Percentiles rank a stretch among this genome's conserved stretches.
Conservation (phyloP, 2,329 filamentous ascomycete species). For the Penicillium frequentans region DNA sequence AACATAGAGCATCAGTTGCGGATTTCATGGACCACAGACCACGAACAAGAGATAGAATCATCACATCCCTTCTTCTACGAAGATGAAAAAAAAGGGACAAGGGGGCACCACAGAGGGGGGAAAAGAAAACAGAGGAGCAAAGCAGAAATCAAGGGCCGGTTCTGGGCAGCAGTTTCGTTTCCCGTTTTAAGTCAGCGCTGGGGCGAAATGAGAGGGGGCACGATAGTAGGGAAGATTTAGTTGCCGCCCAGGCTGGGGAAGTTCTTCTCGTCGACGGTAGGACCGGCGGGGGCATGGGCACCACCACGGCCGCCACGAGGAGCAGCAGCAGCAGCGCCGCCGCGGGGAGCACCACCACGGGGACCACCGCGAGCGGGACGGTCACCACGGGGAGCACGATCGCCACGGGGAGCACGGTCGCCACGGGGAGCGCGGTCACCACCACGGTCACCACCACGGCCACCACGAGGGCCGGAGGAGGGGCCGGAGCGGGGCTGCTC, state of each 20-base stretch:
- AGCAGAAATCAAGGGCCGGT: slow-evolving; percentile 2
- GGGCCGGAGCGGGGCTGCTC: slow-evolving; percentile 62
- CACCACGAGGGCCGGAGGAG: slow-evolving; percentile 43
- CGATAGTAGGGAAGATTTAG: slow-evolving; percentile 26
- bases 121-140: background rate
- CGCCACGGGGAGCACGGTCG: slow-evolving; percentile 21
- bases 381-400: slow-evolving; percentile 47
- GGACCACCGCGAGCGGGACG: slow-evolving; percentile 41
- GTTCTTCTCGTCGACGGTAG: slow-evolving; percentile 48
- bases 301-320: slow-evolving; percentile 37
- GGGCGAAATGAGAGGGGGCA: slow-evolving; percentile 1
- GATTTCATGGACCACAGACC: slow-evolving; percentile 8
- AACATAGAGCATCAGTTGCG: slow-evolving; percentile 1
- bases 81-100: background rate
- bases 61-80: background rate
- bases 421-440: slow-evolving; percentile 1
- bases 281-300: slow-evolving; percentile 33
- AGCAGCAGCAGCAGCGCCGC: slow-evolving; percentile 39
- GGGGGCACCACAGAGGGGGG: background rate
- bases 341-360: slow-evolving; percentile 41
- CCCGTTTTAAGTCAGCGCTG: slow-evolving; percentile 1
- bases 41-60: background rate
- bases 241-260: slow-evolving; percentile 46
- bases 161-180: slow-evolving; percentile 3
- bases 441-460: slow-evolving; percentile 24